A percentile compares a stretch with the other conserved stretches of the same genome.
These are phyloP conservation scores for Trichoderma koningiopsis DNA, from an alignment of 2,329 filamentous ascomycete species.

Conservation along the genomic window DNA sequence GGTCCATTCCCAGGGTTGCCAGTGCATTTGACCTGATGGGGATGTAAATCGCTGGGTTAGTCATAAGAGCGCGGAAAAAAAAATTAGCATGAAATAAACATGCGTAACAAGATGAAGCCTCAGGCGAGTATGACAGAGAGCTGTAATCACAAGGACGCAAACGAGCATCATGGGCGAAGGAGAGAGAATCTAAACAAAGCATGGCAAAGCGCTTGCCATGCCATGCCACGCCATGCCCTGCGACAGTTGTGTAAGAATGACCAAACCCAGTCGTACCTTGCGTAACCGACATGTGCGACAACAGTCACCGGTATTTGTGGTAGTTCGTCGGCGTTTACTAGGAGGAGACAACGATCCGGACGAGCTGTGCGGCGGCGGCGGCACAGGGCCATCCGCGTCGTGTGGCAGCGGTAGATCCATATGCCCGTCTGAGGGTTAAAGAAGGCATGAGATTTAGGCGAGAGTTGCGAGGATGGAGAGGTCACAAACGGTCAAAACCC, in stretches of 20 bases:
- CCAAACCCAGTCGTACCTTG: slow-evolving; percentile 37
- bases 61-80: neutral
- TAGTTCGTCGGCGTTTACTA: slow-evolving; percentile 39
- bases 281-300: slow-evolving; percentile 44
- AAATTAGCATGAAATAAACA: neutral
- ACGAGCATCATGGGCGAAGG: neutral
- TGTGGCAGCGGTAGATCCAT: slow-evolving; percentile 27
- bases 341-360: slow-evolving; percentile 30
- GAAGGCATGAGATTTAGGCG: slow-evolving; percentile 19
- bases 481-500: neutral
- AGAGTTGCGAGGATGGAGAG: slow-evolving; percentile 12
- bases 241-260: neutral
- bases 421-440: slow-evolving; percentile 13
- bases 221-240: neutral
- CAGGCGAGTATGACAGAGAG: neutral
- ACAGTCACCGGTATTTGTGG: slow-evolving; percentile 35
- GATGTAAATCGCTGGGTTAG: neutral
- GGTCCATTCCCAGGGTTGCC: slow-evolving; percentile 41
- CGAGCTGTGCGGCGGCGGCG: slow-evolving; percentile 26
- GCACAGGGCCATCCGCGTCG: slow-evolving; percentile 24
- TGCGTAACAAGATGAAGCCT: neutral
- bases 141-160: neutral
- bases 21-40: slow-evolving; percentile 45
- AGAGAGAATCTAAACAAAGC: neutral
- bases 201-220: neutral